Percentiles rank a stretch among this genome's conserved stretches.
phyloP scores from a whole-genome alignment of 1,284 basidiomycete genomes.

The Chalciporus piperatoides region DNA sequence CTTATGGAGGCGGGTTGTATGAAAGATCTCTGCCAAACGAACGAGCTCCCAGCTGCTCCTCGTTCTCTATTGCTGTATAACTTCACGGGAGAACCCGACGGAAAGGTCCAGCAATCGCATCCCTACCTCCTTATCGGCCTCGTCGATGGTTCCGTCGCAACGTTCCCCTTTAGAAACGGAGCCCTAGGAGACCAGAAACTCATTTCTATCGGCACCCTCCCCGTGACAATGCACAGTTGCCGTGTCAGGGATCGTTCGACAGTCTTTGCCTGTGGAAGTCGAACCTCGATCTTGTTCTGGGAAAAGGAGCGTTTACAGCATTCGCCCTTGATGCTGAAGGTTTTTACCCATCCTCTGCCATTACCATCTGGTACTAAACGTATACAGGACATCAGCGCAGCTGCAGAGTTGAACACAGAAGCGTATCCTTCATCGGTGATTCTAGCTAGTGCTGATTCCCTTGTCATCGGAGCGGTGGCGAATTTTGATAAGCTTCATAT shows the following conservation, averaged over 20 bases:
- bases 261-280: constrained; percentile 64
- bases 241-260: constrained; percentile 46
- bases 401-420: constrained; percentile 46
- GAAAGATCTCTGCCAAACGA: constrained; percentile 42
- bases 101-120: constrained; percentile 37
- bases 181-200: constrained; percentile 53
- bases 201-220: constrained; percentile 64
- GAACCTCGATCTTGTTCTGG: constrained; percentile 63
- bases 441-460: constrained; percentile 50
- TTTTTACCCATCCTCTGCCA: constrained; percentile 24
- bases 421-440: constrained; percentile 53
- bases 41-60: constrained; percentile 54
- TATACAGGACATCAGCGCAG: constrained; percentile 58
- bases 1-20: constrained; percentile 27
- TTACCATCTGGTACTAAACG: not conserved
- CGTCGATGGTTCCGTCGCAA: constrained; percentile 74
- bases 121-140: constrained; percentile 75
- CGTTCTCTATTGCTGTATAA: constrained; percentile 70
- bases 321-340: constrained; percentile 75
- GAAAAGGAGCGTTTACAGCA: constrained; percentile 61
- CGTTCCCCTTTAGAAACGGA: constrained; percentile 46
- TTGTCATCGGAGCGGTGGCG: constrained; percentile 64
- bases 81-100: constrained; percentile 44
- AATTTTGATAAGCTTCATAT: constrained; percentile 81
- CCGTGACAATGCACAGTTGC: constrained; percentile 57